Evolutionary conservation across 345 rosid genomes (phyloP), one percentile per base, ranked within the genome.

Genomic region (Salix brachista): DNA sequence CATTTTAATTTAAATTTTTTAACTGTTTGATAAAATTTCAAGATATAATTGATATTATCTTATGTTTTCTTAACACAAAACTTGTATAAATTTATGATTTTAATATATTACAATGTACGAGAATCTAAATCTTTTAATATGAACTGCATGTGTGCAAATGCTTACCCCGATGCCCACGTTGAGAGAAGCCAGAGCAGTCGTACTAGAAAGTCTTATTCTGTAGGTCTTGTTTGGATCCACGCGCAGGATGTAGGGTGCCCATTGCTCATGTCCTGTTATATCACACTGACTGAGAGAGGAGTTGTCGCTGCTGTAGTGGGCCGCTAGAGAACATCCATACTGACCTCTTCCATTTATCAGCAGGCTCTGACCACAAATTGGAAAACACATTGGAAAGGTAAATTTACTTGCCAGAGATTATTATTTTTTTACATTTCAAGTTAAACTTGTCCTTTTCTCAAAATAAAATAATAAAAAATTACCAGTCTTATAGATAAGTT

Each of bases 261-360:
- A 96, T 36, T 86, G 86, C 58, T 91, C 94, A 37, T 26, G 78
- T 2, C 91, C 91, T 79, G 78, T 81, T 1, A 96, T 75, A 25
- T 76, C 65, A 85, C 99, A 95, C 75, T 17, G 83, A 0, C 54
- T 28, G 2, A 64, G 6, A 0, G 80, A 3, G 26, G 68, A n/a
- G 74, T 78, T 12, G 5, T 34, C 36, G 50, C 13, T 80, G 81
- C 80, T 70, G 48, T 75, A 81, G 13, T 81, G 82, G 1, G 91
- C 86, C 17, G 91, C 95, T 34, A 92, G 0, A 2, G 99, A 93
- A 78, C 97, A 95, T 58, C 87, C 86, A 67, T 71, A 91, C 78
- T 95, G 94, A 36, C 97, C 99, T 78, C 97, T 90, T 69, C 97
- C 99, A 74, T 95, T 93, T 11, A 95, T 85, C 65, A 95, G 82